Conservation (phyloP, 2,329 filamentous ascomycete species). For the Colletotrichum sp. region DNA sequence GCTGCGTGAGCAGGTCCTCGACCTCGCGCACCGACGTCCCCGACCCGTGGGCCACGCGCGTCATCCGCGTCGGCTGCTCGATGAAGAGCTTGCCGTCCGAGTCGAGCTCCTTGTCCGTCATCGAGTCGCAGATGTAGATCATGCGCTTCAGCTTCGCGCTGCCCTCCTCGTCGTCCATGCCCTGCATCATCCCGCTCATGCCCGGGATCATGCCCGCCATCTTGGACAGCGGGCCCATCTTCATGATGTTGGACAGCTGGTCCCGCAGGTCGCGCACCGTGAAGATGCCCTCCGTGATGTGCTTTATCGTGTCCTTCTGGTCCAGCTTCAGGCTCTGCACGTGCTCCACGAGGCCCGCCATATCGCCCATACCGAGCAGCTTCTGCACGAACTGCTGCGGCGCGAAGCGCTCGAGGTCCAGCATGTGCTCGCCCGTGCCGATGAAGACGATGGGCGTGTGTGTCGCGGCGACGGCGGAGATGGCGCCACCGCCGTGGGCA, state of each 20-base stretch:
- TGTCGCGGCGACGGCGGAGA: conserved; percentile 95
- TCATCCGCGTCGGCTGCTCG: conserved; percentile 92
- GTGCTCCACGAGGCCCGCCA: conserved; percentile 93
- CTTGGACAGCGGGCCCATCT: conserved; percentile 97
- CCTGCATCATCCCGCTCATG: conserved; percentile 89
- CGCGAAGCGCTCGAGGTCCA: conserved; percentile 91
- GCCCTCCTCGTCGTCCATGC: conserved; percentile 98
- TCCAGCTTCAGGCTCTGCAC: conserved; percentile 95
- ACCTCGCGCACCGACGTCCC: conserved; percentile 92
- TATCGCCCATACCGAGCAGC: conserved; percentile 95
- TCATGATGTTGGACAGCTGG: conserved; percentile 98
- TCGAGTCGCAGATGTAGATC: conserved; percentile 98
- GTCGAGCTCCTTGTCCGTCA: conserved; percentile 96
- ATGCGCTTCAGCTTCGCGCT: conserved; percentile 92
- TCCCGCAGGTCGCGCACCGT: conserved; percentile 93
- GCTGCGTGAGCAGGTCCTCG: conserved; percentile 95
- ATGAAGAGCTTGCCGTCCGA: conserved; percentile 94
- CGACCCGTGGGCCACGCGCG: conserved; percentile 85
- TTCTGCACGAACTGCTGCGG: conserved; percentile 94
- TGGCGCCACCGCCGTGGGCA: conserved; percentile 93
- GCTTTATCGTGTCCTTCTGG: conserved; percentile 99
- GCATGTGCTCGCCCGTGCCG: conserved; percentile 95
- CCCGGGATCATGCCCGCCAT: conserved; percentile 99
- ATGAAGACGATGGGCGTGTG: conserved; percentile 98
- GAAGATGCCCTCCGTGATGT: conserved; percentile 96